Evolutionary conservation across 306 rosid species (phyloP).

Genomic region (Acacia confusa): DNA sequence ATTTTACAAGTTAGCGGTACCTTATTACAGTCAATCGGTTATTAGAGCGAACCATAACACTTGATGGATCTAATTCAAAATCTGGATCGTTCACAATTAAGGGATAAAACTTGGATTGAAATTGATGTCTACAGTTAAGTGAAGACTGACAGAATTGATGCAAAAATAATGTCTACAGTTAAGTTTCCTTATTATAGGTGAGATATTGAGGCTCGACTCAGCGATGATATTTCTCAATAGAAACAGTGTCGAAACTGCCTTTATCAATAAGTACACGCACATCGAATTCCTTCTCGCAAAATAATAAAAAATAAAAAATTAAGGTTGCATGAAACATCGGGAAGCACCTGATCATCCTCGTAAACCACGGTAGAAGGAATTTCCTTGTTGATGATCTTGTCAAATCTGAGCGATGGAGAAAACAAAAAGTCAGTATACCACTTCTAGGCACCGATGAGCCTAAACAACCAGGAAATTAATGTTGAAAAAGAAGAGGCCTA

Average conservation of each 20-base stretch:
- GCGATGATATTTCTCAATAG: neutral
- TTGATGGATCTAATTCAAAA: neutral
- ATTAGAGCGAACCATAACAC: neutral
- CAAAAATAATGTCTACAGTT: too few relatives aligned
- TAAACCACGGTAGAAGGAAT: slow-evolving; percentile 74
- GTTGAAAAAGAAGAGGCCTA: too few relatives aligned
- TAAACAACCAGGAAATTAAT: neutral
- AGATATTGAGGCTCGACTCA: neutral
- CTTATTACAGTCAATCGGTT: neutral
- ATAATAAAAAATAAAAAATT: neutral
- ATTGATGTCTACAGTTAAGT: too few relatives aligned
- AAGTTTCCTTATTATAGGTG: neutral
- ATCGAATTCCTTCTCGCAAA: neutral
- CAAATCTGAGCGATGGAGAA: slow-evolving; percentile 56
- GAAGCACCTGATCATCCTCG: slow-evolving; percentile 79
- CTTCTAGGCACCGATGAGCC: neutral
- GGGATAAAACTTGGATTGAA: neutral
- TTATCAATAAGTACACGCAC: neutral
- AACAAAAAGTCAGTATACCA: neutral
- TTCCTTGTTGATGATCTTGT: slow-evolving; percentile 77
- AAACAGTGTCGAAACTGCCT: neutral
- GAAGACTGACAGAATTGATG: too few relatives aligned
- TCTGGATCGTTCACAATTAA: neutral
- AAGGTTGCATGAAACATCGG: neutral
- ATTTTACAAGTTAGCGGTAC: neutral